A percentile compares a stretch with the other conserved stretches of the same genome.
Conservation (phyloP, 305 asterid genomes). For the Galium porrigens region DNA sequence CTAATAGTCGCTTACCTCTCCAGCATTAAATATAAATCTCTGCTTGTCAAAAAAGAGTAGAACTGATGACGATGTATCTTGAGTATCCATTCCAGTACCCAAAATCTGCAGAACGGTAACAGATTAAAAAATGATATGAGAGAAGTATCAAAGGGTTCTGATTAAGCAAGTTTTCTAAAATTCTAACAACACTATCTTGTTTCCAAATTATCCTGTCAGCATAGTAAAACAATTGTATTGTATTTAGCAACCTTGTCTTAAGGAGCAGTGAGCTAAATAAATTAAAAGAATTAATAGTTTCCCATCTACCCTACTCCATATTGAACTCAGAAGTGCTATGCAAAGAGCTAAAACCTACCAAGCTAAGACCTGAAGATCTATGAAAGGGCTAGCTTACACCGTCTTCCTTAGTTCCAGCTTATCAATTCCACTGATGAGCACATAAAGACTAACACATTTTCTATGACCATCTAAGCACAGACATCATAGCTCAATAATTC, state of each 20-base stretch:
- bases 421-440: background rate
- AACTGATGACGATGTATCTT: slow-evolving; percentile 87
- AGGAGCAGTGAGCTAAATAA: background rate
- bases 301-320: background rate
- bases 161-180: background rate
- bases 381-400: background rate
- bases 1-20: slow-evolving; percentile 51
- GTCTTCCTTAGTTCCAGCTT: background rate
- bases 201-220: background rate
- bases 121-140: too few species aligned
- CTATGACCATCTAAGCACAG: background rate
- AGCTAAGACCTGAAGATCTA: background rate
- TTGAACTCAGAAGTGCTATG: background rate
- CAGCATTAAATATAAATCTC: slow-evolving; percentile 88
- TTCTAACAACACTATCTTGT: background rate
- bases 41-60: slow-evolving; percentile 87
- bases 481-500: background rate
- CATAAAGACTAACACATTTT: background rate
- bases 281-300: background rate
- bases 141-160: background rate
- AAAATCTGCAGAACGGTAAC: slow-evolving; percentile 46
- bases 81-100: slow-evolving; percentile 98
- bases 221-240: background rate
- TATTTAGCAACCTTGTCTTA: background rate
- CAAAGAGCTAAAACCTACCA: background rate